These are phyloP conservation scores for Starmerella scarabaei DNA, from an alignment of 805 yeast species.

Conservation along the genomic window DNA sequence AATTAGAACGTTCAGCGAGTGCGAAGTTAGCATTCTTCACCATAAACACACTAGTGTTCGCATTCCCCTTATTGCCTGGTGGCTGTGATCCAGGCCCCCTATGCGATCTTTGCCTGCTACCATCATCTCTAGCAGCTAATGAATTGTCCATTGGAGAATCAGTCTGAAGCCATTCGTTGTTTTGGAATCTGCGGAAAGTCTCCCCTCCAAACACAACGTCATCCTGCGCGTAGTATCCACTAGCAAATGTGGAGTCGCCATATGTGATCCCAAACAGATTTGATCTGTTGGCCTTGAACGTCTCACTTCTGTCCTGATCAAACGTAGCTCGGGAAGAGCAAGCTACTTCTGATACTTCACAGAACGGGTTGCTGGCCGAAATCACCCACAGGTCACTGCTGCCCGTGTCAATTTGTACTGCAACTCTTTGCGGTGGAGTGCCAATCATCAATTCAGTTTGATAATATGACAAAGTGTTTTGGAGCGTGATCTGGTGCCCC, in stretches of 20 bases:
- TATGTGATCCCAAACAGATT: slow-evolving; percentile 22
- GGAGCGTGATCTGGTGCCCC: slow-evolving; percentile 11
- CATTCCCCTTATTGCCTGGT: slow-evolving; percentile 44
- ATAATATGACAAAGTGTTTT: slow-evolving; percentile 25
- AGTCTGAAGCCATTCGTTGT: slow-evolving; percentile 2
- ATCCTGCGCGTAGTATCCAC: slow-evolving; percentile 49
- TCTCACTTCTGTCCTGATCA: not conserved
- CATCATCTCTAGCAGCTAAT: no score
- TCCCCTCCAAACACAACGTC: slow-evolving; percentile 29
- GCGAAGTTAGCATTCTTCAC: slow-evolving; percentile 53
- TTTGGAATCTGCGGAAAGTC: not conserved
- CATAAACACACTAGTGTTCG: slow-evolving; percentile 39
- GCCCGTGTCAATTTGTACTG: slow-evolving; percentile 59
- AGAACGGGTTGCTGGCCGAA: slow-evolving; percentile 35
- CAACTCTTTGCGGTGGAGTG: slow-evolving; percentile 41
- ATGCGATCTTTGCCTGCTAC: not conserved
- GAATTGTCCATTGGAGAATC: no score
- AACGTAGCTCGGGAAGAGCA: slow-evolving; percentile 8
- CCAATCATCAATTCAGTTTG: slow-evolving; percentile 36
- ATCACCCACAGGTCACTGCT: slow-evolving; percentile 63
- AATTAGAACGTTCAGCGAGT: slow-evolving; percentile 52
- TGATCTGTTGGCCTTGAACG: slow-evolving; percentile 6
- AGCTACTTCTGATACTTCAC: slow-evolving; percentile 6
- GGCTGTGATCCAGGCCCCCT: slow-evolving; percentile 31
- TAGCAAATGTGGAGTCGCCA: slow-evolving; percentile 38